Conservation (phyloP, 2,329 filamentous ascomycete genomes). For the Chlorencoelia australis region DNA sequence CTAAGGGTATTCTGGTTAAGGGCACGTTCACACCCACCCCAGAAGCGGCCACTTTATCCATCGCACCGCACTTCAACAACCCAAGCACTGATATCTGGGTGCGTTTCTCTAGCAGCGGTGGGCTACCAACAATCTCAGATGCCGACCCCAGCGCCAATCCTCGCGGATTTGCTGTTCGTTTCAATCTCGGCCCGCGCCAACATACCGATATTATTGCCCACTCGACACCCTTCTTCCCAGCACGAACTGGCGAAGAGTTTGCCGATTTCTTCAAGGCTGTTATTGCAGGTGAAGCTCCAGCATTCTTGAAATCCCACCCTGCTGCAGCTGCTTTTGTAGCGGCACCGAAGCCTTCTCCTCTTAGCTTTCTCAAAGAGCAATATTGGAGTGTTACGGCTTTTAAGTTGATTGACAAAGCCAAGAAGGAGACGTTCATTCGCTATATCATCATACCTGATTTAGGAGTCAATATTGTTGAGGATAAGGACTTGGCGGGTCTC, state of each 20-base stretch:
- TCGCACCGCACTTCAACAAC: constrained; percentile 37
- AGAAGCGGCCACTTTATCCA: constrained; percentile 34
- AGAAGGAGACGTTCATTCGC: constrained; percentile 35
- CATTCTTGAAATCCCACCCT: constrained; percentile 36
- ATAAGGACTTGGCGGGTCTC: constrained; percentile 30
- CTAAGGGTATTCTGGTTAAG: constrained; percentile 40
- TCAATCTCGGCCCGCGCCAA: constrained; percentile 34
- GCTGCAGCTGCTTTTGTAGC: constrained; percentile 37
- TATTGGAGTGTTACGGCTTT: constrained; percentile 42
- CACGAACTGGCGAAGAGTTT: constrained; percentile 41
- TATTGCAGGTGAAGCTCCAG: constrained; percentile 13
- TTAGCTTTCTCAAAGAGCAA: constrained; percentile 37
- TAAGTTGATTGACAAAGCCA: constrained; percentile 32
- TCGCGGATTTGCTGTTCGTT: constrained; percentile 39
- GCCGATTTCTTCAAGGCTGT: constrained; percentile 38
- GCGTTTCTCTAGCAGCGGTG: constrained; percentile 43
- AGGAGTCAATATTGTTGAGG: constrained; percentile 31
- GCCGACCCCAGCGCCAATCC: constrained; percentile 37
- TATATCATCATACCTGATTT: constrained; percentile 39
- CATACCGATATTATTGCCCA: constrained; percentile 49
- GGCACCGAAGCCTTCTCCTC: constrained; percentile 39
- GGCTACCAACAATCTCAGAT: constrained; percentile 40
- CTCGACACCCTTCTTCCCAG: constrained; percentile 42
- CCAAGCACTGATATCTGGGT: constrained; percentile 33
- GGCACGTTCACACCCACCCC: constrained; percentile 42